Evolutionary conservation across 1,284 basidiomycete species (phyloP), one percentile per base, ranked within the genome.

Genomic region (Cryptococcus maquisensis): DNA sequence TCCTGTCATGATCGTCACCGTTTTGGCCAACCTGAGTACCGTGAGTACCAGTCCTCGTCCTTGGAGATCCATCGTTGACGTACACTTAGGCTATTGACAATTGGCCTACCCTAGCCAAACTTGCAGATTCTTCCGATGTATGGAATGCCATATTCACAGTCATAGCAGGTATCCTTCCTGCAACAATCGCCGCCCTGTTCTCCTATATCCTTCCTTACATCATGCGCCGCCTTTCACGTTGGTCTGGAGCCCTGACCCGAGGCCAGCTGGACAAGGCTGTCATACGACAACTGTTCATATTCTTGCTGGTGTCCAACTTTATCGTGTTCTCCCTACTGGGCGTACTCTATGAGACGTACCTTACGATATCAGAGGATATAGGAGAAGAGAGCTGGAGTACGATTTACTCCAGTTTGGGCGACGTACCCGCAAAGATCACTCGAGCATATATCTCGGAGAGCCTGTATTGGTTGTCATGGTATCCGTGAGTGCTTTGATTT

Each of bases 391-490:
- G 50, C 15, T 62, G 55, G 47, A 18, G 32, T 4, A 59, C 59
- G 10, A 66, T 68, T 21, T 60, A 56, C 21, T 47, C 50, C 12
- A 55, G 55, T 36, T 44, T 71, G 5, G 66, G 64, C 8, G 59
- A 67, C 38, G 45, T 68, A 2, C 65, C 64, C 3, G 63, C 63
- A 6, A 62, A 71, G 28, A 55, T 71, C 35, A 61, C 66, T 1
- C 59, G 60, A 39, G 61, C 66, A n/a, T 71, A 71, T 55, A 71
- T 71, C 52, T 62, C 66, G 6, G 57, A 71, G 38, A 65, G 60
- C 47, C 52, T 62, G 2, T 71, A 69, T 40, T 71, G 69, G 69
- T 51, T 71, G 1, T 69, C 67, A 3, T 71, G 67, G 67, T 71
- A 63, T 40, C 69, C 69, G 67, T 71, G 32, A 50, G 68, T 61